Evolutionary conservation across 179 eudicot genomes (phyloP).

Genomic region (Nepenthes alata): DNA sequence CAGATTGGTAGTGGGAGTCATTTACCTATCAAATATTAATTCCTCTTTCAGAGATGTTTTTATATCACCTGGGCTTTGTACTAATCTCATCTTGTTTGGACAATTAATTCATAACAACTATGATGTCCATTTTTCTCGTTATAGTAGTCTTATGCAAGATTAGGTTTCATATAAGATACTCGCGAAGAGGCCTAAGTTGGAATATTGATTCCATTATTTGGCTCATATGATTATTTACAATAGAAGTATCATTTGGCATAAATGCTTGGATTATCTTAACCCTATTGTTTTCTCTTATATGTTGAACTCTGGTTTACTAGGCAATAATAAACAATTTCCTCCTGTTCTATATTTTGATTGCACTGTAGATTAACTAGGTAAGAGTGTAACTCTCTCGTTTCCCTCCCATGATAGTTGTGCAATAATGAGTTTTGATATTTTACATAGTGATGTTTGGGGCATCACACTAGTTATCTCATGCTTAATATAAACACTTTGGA

Average conservation of each 20-base stretch:
- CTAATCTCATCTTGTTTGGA: not conserved
- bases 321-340: not conserved
- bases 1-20: not conserved
- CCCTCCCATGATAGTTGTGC: not conserved
- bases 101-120: not conserved
- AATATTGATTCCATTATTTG: not conserved
- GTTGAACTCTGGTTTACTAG: slow-evolving; percentile 2
- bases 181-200: not conserved
- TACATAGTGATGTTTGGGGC: slow-evolving; percentile 4
- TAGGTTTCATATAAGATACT: no score
- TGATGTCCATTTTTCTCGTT: not conserved
- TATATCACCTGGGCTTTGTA: not conserved
- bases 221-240: not conserved
- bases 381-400: slow-evolving; percentile 8
- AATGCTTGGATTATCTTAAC: slow-evolving; percentile 2
- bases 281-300: not conserved
- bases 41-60: not conserved
- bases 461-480: slow-evolving; percentile 5
- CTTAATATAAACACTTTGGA: not conserved
- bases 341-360: no score
- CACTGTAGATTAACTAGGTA: slow-evolving; percentile 5
- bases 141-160: not conserved
- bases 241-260: not conserved
- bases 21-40: not conserved
- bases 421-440: not conserved